These are phyloP conservation scores for Priceomyces castillae DNA, from an alignment of 805 yeast species.

Conservation along the genomic window DNA sequence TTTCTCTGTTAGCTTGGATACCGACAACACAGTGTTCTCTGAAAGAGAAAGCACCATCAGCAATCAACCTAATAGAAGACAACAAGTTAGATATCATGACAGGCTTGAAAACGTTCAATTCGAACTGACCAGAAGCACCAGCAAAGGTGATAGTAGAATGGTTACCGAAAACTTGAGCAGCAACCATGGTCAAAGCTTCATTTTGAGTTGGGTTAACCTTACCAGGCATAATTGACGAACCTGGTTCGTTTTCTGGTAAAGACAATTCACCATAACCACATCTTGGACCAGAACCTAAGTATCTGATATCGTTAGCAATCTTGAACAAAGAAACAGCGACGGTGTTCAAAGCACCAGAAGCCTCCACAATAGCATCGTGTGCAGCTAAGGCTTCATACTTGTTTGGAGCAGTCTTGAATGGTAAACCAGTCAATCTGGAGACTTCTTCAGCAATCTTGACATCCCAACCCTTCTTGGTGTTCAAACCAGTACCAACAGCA, in stretches of 20 bases:
- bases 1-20: conserved; percentile 81
- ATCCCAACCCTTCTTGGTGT: conserved; percentile 90
- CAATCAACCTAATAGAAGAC: conserved; percentile 80
- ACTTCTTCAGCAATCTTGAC: conserved; percentile 84
- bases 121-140: conserved; percentile 98
- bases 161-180: conserved; percentile 97
- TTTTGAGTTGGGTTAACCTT: conserved; percentile 99
- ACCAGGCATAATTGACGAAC: conserved; percentile 99
- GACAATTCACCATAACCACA: conserved; percentile 97
- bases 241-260: conserved; percentile 98
- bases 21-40: conserved; percentile 95
- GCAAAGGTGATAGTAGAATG: conserved; percentile 92
- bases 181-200: conserved; percentile 98
- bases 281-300: conserved; percentile 98
- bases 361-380: conserved; percentile 97
- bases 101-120: conserved; percentile 97
- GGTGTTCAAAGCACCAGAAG: conserved; percentile 95
- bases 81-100: conserved; percentile 89
- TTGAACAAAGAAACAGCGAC: conserved; percentile 90
- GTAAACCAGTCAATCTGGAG: conserved; percentile 79
- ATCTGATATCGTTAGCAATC: conserved; percentile 97
- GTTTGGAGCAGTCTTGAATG: conserved; percentile 94
- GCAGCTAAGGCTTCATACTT: conserved; percentile 99
- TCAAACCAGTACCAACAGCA: conserved; percentile 98
- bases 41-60: conserved; percentile 88